These are phyloP conservation scores for Cercospora nicotianae DNA, from an alignment of 2,329 filamentous ascomycete genomes.

Conservation along the genomic window DNA sequence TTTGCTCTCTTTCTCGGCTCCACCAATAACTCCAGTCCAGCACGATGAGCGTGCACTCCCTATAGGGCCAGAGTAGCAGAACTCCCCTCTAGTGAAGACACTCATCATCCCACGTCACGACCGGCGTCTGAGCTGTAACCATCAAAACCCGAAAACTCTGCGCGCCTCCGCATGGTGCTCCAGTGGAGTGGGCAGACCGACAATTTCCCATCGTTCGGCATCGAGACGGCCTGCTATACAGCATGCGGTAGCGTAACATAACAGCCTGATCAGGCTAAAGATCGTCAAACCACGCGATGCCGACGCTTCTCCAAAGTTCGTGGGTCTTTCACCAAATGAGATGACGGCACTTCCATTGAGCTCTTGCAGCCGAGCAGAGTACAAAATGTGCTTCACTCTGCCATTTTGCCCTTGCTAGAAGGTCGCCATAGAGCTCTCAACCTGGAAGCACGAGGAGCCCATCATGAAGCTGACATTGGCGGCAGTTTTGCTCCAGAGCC, in stretches of 20 bases:
- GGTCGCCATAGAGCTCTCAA: neutral
- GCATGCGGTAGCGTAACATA: neutral
- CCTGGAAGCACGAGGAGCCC: neutral
- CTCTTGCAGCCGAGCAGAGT: neutral
- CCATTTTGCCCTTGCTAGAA: neutral
- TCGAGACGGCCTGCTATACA: neutral
- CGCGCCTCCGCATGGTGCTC: neutral
- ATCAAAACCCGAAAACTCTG: constrained; percentile 3
- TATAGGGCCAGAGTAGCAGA: neutral
- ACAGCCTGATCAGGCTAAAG: neutral
- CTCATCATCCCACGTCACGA: neutral
- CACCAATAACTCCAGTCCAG: neutral
- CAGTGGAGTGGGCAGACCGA: neutral
- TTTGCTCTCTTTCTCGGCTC: neutral
- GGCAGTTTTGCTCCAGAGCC: neutral
- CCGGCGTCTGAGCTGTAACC: neutral
- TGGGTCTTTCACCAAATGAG: neutral
- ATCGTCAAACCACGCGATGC: constrained; percentile 1
- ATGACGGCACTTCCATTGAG: neutral
- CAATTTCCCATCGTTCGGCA: neutral
- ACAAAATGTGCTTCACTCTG: neutral
- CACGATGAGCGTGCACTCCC: neutral
- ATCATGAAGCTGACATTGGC: neutral
- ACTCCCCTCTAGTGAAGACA: neutral
- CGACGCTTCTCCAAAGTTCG: constrained; percentile 4